Evolutionary conservation across 2,329 filamentous ascomycete species (phyloP), one percentile per base, ranked within the genome.

Genomic region (Ceratocystiopsis brevicomis): DNA sequence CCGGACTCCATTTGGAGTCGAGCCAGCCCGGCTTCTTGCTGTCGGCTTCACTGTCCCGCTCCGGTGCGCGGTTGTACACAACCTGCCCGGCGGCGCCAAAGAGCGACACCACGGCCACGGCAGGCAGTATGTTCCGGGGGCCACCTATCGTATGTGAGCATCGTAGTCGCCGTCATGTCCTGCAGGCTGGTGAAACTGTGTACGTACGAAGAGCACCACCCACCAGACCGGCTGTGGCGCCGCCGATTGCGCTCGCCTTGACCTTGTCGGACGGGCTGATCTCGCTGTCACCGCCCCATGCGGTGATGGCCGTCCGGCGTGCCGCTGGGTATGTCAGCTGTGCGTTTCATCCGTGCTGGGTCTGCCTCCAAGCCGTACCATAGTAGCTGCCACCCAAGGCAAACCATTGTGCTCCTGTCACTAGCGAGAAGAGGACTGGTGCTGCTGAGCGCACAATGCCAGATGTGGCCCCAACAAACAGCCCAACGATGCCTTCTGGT

Each of bases 361-460:
- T 8, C 25, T 8, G 21, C 8, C 4, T 2, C 25, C 25, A 18
- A 15, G 37, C 60, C 73, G 54, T 65, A 77, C 80, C 78, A 68
- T 78, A 88, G 56, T 78, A 95, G 15, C 74, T 81, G 39, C 71
- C 74, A 34, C 84, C 84, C 36, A 92, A 68, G 37, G 73, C 69
- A 59, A 84, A 84, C 73, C 83, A 94, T 61, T 93, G 85, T 37
- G 83, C 65, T 16, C 83, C 81, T 18, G 79, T 77, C 35, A 78
- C 69, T 13, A 79, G 52, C 0, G 83, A 78, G 60, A 85, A 88
- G 8, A 88, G 60, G 3, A 75, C 68, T 4, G 82, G 78, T 14
- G 71, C 73, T 18, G 65, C 68, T 16, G 79, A 78, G 45, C 76
- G 71, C 40, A 87, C 59, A 39, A 92, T 78, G 25, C 84, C 86